Evolutionary conservation across 148 eudicot genomes (phyloP), one percentile per base, ranked within the genome.

Genomic region (Arbutus unedo): DNA sequence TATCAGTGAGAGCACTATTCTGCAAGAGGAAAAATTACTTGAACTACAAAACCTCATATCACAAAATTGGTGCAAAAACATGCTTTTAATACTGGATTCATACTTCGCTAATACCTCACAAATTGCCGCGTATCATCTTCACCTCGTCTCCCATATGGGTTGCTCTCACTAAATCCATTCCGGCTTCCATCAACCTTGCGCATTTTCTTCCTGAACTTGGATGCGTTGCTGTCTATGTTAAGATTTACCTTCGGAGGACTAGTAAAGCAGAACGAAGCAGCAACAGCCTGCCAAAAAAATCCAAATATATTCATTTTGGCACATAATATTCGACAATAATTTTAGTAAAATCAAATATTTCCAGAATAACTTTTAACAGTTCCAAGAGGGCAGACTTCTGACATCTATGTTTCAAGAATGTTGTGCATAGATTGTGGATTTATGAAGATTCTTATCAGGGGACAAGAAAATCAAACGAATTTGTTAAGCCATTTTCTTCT

Each of bases 161-260:
- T 93, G 80, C 62, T 83, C 57, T 90, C 90, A 45, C 86, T 95
- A 82, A 95, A 95, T 59, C 96, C 91, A 75, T 88, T 66, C 21
- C 86, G 83, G 47, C 79, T 79, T 55, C 95, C 92, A 54, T 89
- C 95, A 45, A 86, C 81, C 85, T 84, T 88, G 41, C 91, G 92
- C 76, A 23, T 83, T 83, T 92, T 93, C 85, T 87, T 92, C 90
- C 93, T 91, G 82, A 90, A 88, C 89, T 96, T 96, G 77, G 98
- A 91, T 41, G 98, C 94, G 53, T 87, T 91, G 31, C 96, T 96
- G 82, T 94, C 94, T 25, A 93, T 86, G 87, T 88, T 88, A 0
- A 94, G 86, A 84, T 90, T 88, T 8, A 96, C 84, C 88, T 96
- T 96, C 13, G 99, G 99, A 25, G 98, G 98, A 80, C 85, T 76